Evolutionary conservation across 768 basidiomycete genomes (phyloP), one percentile per base, ranked within the genome.

Genomic region (Kwoniella mangroviensis): DNA sequence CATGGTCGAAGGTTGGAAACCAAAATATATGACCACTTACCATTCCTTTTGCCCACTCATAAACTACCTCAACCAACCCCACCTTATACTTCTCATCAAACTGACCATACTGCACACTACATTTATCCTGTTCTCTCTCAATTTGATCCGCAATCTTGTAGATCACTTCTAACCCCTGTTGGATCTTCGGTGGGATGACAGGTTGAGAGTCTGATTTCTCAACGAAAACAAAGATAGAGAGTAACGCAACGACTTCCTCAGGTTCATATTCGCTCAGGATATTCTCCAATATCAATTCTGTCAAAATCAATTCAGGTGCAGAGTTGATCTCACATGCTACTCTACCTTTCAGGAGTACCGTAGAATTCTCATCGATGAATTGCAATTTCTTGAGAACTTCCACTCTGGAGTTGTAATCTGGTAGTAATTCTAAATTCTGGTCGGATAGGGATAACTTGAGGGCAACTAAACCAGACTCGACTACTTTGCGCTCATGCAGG

Each of bases 301-400:
- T 99, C 57, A 98, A 86, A 58, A 99, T 88, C 26, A 99, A 91
- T 78, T 98, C 97, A 72, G 93, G 93, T n/a, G 91, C 93, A 7
- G 96, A 98, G 81, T 99, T 99, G 81, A 99, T 98, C 95, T 99
- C 97, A 85, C 97, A 99, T 41, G 97, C 97, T 17, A 99, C 97
- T 59, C 97, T 89, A 19, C 97, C 97, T 82, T 99, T 99, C 60
- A 99, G 87, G 40, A 93, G 87, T 2, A 99, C 94, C 0, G 96
- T 99, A 41, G 93, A 91, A 75, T 98, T 94, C 68, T 95, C 92
- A 79, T 98, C 91, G 77, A 99, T 92, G 81, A 98, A 97, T 72
- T 92, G 90, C 24, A 99, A 87, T 55, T 92, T 92, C 77, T 94
- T 90, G 53, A 99, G 86, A 3, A 98, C 96, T 51, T 88, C 90